These are phyloP conservation scores for Boletus subluridellus DNA, from an alignment of 1,284 basidiomycete species.

Conservation along the genomic window DNA sequence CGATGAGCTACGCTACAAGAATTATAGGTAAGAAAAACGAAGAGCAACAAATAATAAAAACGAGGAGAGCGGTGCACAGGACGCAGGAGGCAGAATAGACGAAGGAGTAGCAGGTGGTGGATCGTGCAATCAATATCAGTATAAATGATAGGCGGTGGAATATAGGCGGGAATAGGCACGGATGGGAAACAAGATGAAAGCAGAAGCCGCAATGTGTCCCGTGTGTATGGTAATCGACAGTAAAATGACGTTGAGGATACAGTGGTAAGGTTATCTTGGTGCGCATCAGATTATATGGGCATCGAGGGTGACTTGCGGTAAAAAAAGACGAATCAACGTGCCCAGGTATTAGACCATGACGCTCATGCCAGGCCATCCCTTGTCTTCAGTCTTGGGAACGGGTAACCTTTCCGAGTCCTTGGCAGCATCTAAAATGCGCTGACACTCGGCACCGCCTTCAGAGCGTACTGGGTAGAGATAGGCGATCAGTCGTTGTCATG, in stretches of 20 bases:
- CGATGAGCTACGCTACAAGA: constrained; percentile 34
- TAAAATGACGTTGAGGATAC: constrained; percentile 16
- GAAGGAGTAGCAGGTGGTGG: constrained; percentile 14
- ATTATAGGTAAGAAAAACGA: constrained; percentile 8
- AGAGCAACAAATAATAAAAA: constrained; percentile 29
- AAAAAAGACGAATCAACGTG: not conserved
- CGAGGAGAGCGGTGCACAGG: constrained; percentile 1
- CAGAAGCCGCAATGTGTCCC: constrained; percentile 29
- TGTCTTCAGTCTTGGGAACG: constrained; percentile 28
- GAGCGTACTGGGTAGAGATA: constrained; percentile 43
- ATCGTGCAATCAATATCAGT: constrained; percentile 33
- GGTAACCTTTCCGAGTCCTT: constrained; percentile 26
- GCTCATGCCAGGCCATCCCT: constrained; percentile 27
- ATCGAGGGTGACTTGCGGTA: constrained; percentile 13
- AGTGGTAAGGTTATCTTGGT: constrained; percentile 13
- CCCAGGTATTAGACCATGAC: constrained; percentile 23
- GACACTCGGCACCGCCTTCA: constrained; percentile 55
- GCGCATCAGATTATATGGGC: constrained; percentile 19
- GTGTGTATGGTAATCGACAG: constrained; percentile 26
- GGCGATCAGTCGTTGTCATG: not conserved
- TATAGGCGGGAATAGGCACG: constrained; percentile 8
- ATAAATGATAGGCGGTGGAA: constrained; percentile 24
- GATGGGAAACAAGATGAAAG: constrained; percentile 7
- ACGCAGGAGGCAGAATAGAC: constrained; percentile 10
- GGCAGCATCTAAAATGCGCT: constrained; percentile 35